Base-by-base conservation (phyloP, 2,329 filamentous ascomycete genomes). In the Chaetomium olivaceum region DNA sequence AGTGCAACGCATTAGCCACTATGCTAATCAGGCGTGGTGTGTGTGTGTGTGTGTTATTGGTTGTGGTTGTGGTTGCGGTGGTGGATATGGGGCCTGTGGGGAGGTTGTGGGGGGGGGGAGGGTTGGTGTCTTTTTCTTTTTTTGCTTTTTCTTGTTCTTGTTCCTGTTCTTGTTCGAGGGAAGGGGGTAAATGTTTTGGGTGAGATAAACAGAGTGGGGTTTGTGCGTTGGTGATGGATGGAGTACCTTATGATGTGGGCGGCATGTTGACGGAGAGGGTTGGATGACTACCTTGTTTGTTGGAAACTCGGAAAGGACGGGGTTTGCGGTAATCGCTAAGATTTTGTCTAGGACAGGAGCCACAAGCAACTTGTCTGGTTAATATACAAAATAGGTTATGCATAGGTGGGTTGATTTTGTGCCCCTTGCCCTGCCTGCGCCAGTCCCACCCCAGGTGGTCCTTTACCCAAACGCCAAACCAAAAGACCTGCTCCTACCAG, bases 1-100 rank as follows among this genome's bases (percentile, higher is more conserved):
- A 69, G 66, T 69, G 68, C 68, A 64, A 69, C 68, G 68, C 68
- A 68, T 67, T 69, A 69, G 61, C 67, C 67, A 67, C 67, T 69
- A 66, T 65, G 67, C 67, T 67, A 69, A 67, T 60, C 67, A 67
- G 67, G 51, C 51, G 16, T 52, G 67, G 62, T 62, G 27, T 29
- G 27, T 6, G 27, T 29, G 27, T 29, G 33, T 63, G 48, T 12
- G n/a, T n/a, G n/a, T 62, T 56, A 43, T 52, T 54, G 54, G 43
- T 6, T 7, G 7, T 19, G 39, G 29, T 50, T 29, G 27, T 29
- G 27, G 27, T 29, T n/a, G n/a, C n/a, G 27, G 27, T 29, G 27
- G 11, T n/a, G 54, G 54, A 23, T 11, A 56, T 12, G 54, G 36
- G 61, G 52, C 51, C 51, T 56, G 50, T 39, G n/a, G 21, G 27